These are phyloP conservation scores for Croton laevigatus DNA, from an alignment of 441 rosid species.

Conservation along the genomic window DNA sequence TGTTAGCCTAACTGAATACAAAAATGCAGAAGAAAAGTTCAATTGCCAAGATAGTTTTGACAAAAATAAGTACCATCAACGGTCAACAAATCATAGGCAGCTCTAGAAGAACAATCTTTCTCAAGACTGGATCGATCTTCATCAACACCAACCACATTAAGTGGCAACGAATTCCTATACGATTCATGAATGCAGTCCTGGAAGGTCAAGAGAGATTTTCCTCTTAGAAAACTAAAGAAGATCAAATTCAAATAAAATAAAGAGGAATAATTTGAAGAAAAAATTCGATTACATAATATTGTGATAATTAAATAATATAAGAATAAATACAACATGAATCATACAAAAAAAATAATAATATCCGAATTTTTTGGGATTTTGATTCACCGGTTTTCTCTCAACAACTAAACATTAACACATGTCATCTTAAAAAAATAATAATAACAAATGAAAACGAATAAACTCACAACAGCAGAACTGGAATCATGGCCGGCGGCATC, in stretches of 20 bases:
- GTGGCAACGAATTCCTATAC: slow-evolving; percentile 57
- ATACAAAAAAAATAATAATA: not conserved
- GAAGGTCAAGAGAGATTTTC: not conserved
- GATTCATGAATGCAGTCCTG: slow-evolving; percentile 81
- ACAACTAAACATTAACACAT: not conserved
- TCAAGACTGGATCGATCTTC: slow-evolving; percentile 65
- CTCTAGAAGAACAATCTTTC: slow-evolving; percentile 45
- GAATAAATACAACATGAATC: not conserved
- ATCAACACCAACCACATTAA: slow-evolving; percentile 59
- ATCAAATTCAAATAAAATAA: not conserved
- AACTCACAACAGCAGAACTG: slow-evolving; percentile 14
- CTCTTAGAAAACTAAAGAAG: not conserved
- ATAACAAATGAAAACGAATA: not conserved
- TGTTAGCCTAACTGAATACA: slow-evolving; percentile 11
- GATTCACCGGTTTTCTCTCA: not conserved
- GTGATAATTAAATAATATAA: too few species aligned
- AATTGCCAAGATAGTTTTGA: not conserved
- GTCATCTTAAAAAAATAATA: not conserved
- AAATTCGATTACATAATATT: too few species aligned
- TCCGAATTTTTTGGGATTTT: not conserved
- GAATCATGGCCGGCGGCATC: slow-evolving; percentile 17
- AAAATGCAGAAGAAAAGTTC: not conserved
- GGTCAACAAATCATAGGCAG: slow-evolving; percentile 46
- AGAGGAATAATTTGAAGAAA: not conserved
- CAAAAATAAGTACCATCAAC: slow-evolving; percentile 49